These are phyloP conservation scores for Talaromyces sp. DNA, from an alignment of 2,329 filamentous ascomycete species.

Conservation along the genomic window DNA sequence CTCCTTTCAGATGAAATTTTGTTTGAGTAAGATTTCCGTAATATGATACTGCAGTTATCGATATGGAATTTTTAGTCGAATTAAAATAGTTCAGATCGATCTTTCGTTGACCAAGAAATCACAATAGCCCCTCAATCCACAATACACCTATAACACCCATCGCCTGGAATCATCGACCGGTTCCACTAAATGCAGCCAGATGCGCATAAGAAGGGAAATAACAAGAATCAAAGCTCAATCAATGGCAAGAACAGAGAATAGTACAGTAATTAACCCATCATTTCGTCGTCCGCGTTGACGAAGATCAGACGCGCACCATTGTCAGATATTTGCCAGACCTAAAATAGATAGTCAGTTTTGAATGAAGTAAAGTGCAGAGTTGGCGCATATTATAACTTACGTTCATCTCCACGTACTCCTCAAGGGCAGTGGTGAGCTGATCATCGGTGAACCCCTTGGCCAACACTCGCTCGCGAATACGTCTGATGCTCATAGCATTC, in stretches of 20 bases:
- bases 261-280: slow-evolving; percentile 44
- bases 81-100: background rate
- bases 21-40: background rate
- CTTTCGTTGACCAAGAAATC: slow-evolving; percentile 9
- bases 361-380: background rate
- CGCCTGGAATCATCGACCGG: slow-evolving; percentile 19
- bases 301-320: slow-evolving; percentile 73
- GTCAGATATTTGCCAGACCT: slow-evolving; percentile 79
- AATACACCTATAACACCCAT: slow-evolving; percentile 29
- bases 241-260: background rate
- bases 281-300: slow-evolving; percentile 63
- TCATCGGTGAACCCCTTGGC: slow-evolving; percentile 97
- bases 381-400: slow-evolving; percentile 63
- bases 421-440: slow-evolving; percentile 81
- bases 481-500: slow-evolving; percentile 80
- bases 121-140: slow-evolving; percentile 13
- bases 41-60: background rate
- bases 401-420: slow-evolving; percentile 85
- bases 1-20: slow-evolving; percentile 6
- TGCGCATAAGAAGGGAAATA: slow-evolving; percentile 17
- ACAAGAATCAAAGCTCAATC: slow-evolving; percentile 2
- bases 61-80: background rate
- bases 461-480: slow-evolving; percentile 87
- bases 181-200: slow-evolving; percentile 25
- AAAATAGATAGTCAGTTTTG: slow-evolving; percentile 41